Evolutionary conservation across 164 flowering plant species (phyloP).

Genomic region (Aristolochia contorta): DNA sequence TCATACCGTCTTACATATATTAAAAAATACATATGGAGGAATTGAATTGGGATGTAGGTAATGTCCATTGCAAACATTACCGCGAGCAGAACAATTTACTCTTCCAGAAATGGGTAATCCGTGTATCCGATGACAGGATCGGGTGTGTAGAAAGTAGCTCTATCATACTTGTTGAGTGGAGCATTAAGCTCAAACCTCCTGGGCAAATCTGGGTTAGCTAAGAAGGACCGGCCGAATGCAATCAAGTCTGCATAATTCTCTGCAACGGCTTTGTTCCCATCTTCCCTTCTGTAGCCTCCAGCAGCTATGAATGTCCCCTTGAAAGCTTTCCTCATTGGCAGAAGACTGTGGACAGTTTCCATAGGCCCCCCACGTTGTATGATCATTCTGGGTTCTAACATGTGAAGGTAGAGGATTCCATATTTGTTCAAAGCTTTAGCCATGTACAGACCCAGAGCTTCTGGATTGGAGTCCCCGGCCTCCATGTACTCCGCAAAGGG

Average conservation of each 20-base stretch:
- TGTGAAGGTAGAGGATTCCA: slow-evolving; percentile 16
- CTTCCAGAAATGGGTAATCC: slow-evolving; percentile 24
- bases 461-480: slow-evolving; percentile 23
- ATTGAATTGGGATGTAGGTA: too few relatives aligned
- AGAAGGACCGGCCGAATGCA: slow-evolving; percentile 21
- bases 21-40: too few relatives aligned
- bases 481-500: slow-evolving; percentile 22
- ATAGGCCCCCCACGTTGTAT: slow-evolving; percentile 2
- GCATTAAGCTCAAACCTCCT: slow-evolving; percentile 22
- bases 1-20: too few relatives aligned
- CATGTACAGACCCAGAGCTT: slow-evolving; percentile 24
- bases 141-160: slow-evolving; percentile 20
- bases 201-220: slow-evolving; percentile 27
- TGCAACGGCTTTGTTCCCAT: slow-evolving; percentile 21
- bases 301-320: slow-evolving; percentile 20
- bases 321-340: slow-evolving; percentile 23
- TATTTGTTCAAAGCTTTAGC: slow-evolving; percentile 17
- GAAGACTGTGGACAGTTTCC: slow-evolving; percentile 10
- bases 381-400: slow-evolving; percentile 28
- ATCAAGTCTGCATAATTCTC: slow-evolving; percentile 17
- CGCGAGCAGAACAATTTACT: background rate
- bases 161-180: slow-evolving; percentile 23
- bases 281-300: slow-evolving; percentile 22
- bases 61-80: too few relatives aligned
- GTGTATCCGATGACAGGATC: slow-evolving; percentile 29